Percentiles rank a stretch among this genome's conserved stretches.
Conservation (phyloP, 805 yeast genomes). For the Schwanniomyces vanrijiae region DNA sequence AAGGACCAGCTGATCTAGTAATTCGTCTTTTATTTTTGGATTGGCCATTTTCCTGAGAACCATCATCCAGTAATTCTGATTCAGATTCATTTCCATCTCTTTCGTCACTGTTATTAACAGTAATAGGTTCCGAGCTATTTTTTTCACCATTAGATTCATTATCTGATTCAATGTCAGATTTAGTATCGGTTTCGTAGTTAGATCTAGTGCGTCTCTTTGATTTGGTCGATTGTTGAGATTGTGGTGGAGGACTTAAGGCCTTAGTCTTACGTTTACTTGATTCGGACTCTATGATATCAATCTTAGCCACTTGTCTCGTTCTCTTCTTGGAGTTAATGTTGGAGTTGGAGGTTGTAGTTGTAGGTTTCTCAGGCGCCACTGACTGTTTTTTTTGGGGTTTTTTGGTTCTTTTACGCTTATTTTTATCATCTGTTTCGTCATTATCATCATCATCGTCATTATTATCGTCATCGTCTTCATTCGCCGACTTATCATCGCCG, state of each 20-base stretch:
- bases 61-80: not conserved
- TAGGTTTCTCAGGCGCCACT: slow-evolving; percentile 3
- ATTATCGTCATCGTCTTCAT: slow-evolving; percentile 10
- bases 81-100: not conserved
- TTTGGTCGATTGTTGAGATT: slow-evolving; percentile 4
- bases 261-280: slow-evolving; percentile 11
- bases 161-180: slow-evolving; percentile 4
- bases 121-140: not conserved
- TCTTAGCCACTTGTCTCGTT: slow-evolving; percentile 11
- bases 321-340: slow-evolving; percentile 12
- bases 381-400: slow-evolving; percentile 8
- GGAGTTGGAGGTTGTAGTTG: not conserved
- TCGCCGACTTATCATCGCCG: slow-evolving; percentile 2
- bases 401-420: slow-evolving; percentile 6
- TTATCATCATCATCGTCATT: slow-evolving; percentile 21
- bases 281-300: slow-evolving; percentile 9
- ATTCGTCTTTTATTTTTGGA: slow-evolving; percentile 9
- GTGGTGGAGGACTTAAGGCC: slow-evolving; percentile 10
- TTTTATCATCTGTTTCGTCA: slow-evolving; percentile 18
- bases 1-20: slow-evolving; percentile 9
- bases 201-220: slow-evolving; percentile 13
- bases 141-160: slow-evolving; percentile 1
- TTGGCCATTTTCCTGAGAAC: not conserved
- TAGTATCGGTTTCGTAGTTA: slow-evolving; percentile 8
- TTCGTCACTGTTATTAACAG: not conserved